These are phyloP conservation scores for Aspergillus haitiensis DNA, from an alignment of 495 filamentous ascomycete species.

Conservation along the genomic window DNA sequence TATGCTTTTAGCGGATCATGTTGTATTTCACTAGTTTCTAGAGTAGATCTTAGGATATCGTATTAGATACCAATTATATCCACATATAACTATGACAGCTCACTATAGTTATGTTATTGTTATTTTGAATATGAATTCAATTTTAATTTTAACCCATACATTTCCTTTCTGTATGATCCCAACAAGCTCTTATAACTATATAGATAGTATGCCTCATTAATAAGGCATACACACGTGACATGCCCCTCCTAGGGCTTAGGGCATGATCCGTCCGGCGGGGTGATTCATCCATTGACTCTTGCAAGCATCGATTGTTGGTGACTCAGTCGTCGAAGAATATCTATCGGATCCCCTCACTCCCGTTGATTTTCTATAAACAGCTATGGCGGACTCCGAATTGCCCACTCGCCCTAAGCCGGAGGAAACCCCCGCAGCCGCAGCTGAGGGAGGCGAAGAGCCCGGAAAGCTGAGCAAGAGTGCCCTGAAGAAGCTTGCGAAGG, in stretches of 20 bases:
- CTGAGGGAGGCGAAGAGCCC: constrained; percentile 38
- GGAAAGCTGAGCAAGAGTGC: constrained; percentile 61
- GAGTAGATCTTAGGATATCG: not conserved
- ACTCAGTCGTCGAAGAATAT: constrained; percentile 5
- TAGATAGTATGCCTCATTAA: constrained; percentile 11
- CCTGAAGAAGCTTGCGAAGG: constrained; percentile 66
- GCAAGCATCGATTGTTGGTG: constrained; percentile 11
- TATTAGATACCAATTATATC: not conserved
- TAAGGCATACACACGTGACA: constrained; percentile 8
- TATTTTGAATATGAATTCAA: not conserved
- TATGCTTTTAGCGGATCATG: no score
- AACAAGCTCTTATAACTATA: not conserved
- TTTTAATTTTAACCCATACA: not conserved
- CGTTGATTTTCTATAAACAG: constrained; percentile 16
- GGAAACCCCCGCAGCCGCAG: constrained; percentile 37
- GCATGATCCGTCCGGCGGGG: constrained; percentile 38
- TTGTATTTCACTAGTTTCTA: not conserved
- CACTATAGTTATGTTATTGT: constrained; percentile 6
- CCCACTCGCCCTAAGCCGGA: constrained; percentile 51
- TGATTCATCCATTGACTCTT: constrained; percentile 19
- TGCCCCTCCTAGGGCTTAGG: constrained; percentile 50
- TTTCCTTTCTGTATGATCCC: no score
- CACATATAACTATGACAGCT: no score
- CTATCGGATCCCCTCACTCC: constrained; percentile 8
- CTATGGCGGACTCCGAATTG: constrained; percentile 51